Evolutionary conservation across 371 early-diverging fungal species (phyloP).

Genomic region (Mortierella sp.): DNA sequence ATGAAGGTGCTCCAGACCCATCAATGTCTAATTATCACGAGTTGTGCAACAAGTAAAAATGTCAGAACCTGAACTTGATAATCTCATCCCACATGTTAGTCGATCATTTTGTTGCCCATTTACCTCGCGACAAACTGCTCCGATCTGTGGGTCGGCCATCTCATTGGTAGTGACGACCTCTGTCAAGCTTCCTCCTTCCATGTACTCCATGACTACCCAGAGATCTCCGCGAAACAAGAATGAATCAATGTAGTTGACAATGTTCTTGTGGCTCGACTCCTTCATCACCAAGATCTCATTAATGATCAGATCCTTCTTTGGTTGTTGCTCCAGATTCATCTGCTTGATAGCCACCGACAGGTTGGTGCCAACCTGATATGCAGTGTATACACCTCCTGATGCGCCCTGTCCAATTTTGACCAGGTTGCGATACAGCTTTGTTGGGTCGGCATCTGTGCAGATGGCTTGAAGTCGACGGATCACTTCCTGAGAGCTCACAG

Average conservation of each 20-base stretch:
- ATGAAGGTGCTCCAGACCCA: slow-evolving; percentile 94
- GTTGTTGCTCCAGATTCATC: slow-evolving; percentile 96
- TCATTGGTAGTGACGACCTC: slow-evolving; percentile 91
- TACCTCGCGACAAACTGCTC: slow-evolving; percentile 72
- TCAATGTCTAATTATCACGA: slow-evolving; percentile 62
- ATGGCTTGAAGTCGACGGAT: slow-evolving; percentile 86
- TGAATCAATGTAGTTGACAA: slow-evolving; percentile 96
- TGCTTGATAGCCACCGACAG: slow-evolving; percentile 92
- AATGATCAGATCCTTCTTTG: slow-evolving; percentile 96
- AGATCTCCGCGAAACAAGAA: slow-evolving; percentile 90
- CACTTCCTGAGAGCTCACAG: slow-evolving; percentile 71
- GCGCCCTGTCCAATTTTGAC: slow-evolving; percentile 97
- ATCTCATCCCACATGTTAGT: background rate
- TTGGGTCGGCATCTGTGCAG: slow-evolving; percentile 92
- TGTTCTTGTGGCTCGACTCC: slow-evolving; percentile 90
- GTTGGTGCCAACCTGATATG: slow-evolving; percentile 75
- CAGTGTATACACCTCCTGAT: slow-evolving; percentile 94
- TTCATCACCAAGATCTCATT: slow-evolving; percentile 97
- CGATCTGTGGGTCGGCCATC: slow-evolving; percentile 97
- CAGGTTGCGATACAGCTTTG: slow-evolving; percentile 76
- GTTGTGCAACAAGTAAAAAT: slow-evolving; percentile 2
- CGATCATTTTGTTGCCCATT: no score
- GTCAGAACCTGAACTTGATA: background rate
- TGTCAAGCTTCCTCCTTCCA: slow-evolving; percentile 96
- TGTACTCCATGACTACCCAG: slow-evolving; percentile 97